phyloP scores from a whole-genome alignment of 345 rosid genomes.

The Trapa incisa region DNA sequence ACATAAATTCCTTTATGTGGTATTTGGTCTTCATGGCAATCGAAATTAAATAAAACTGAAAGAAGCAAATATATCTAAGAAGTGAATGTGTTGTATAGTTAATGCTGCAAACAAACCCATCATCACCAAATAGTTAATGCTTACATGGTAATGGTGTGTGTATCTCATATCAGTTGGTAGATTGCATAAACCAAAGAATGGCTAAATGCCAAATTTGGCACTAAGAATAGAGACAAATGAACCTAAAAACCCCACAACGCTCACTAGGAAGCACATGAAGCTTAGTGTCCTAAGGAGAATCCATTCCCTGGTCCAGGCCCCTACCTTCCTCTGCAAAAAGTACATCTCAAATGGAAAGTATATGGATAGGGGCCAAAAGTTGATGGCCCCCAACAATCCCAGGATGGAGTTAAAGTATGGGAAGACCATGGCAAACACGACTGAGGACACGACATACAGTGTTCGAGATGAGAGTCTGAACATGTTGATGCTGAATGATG shows the following conservation, averaged over 20 bases:
- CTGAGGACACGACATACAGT: slow-evolving; percentile 29
- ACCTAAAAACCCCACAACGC: slow-evolving; percentile 28
- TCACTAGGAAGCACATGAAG: slow-evolving; percentile 28
- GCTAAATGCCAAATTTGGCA: slow-evolving; percentile 19
- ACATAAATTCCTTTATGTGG: too few species aligned
- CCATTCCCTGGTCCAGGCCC: slow-evolving; percentile 42
- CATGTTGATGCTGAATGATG: slow-evolving; percentile 21
- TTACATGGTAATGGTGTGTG: too few species aligned
- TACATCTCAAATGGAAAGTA: slow-evolving; percentile 64
- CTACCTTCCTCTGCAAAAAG: slow-evolving; percentile 35
- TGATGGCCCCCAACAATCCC: slow-evolving; percentile 48
- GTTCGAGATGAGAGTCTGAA: slow-evolving; percentile 37
- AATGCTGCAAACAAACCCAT: too few species aligned
- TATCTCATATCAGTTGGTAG: too few species aligned
- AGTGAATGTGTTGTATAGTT: too few species aligned
- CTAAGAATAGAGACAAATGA: slow-evolving; percentile 30
- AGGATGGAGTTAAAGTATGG: slow-evolving; percentile 57
- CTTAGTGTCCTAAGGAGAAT: slow-evolving; percentile 40
- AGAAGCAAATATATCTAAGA: too few species aligned
- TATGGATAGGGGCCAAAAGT: slow-evolving; percentile 57
- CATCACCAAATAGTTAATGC: too few species aligned
- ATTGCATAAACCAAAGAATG: too few species aligned
- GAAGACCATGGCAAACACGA: slow-evolving; percentile 29
- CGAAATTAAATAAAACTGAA: too few species aligned
- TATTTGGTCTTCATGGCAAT: too few species aligned